Evolutionary conservation across 768 basidiomycete genomes (phyloP), one percentile per base, ranked within the genome.

Genomic region (Mycena kentingensis): DNA sequence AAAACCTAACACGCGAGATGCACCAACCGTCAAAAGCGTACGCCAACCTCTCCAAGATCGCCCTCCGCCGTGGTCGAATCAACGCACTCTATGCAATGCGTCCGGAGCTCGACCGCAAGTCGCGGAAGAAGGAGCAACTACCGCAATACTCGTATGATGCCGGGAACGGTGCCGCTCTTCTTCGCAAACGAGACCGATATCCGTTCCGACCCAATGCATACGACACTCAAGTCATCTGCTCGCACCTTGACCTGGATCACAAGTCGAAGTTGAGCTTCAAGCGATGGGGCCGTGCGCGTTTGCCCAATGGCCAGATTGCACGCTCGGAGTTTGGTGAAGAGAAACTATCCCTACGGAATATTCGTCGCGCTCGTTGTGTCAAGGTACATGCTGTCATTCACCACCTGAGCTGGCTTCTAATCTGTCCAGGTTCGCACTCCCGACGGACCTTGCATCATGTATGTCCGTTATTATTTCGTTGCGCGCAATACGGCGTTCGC

Each of bases 251-350:
- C 26, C 4, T 13, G 39, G 32, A 18, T 11, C 16, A 2, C 4
- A 36, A 15, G 11, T 22, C 3, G 32, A 28, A 4, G 44, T 50
- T 7, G n/a, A n/a, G n/a, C n/a, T n/a, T n/a, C n/a, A 24, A 51
- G 48, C 31, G 45, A 34, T 65, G 59, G 63, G 61, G 58, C 4
- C 56, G 47, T 2, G 29, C 64, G 1, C 51, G 25, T 22, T 47
- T 65, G 10, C 63, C 63, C 13, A 65, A 53, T 44, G 62, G 65
- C 18, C 58, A 63, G 34, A 60, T 60, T 27, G 58, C 54, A 2
- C 47, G 57, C 3, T 63, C 48, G n/a, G 12, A 25, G n/a, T 63
- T 60, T 60, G 59, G 55, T 46, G 61, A 63, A 43, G 32, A 42
- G n/a, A 12, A 25, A n/a, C 28, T 24, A 13, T 12, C 48, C 4